Percentiles rank a stretch among this genome's conserved stretches.
phyloP scores from a whole-genome alignment of 2,329 filamentous ascomycete species.

The Claviceps sp. region DNA sequence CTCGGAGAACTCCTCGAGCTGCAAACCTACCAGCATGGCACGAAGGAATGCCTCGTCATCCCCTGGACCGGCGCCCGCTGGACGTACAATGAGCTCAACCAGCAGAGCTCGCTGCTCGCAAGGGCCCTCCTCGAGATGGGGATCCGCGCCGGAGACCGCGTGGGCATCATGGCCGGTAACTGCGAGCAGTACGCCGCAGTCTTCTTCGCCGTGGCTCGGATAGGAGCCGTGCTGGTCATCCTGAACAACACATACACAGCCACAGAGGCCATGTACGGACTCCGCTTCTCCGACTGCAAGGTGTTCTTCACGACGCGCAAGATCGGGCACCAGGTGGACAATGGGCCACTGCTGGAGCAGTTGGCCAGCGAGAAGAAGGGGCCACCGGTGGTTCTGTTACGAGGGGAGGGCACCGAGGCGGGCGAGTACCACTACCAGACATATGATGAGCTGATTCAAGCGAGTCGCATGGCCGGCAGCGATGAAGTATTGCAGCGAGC shows the following conservation, averaged over 20 bases:
- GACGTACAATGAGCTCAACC: constrained; percentile 53
- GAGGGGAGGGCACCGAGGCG: constrained; percentile 27
- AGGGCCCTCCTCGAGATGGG: constrained; percentile 54
- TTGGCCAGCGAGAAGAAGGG: constrained; percentile 31
- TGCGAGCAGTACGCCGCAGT: constrained; percentile 68
- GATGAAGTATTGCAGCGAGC: constrained; percentile 37
- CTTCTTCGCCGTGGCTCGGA: constrained; percentile 57
- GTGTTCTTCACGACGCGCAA: constrained; percentile 58
- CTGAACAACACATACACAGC: constrained; percentile 74
- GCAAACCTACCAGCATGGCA: constrained; percentile 52
- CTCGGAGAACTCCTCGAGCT: constrained; percentile 60
- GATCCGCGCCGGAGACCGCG: constrained; percentile 52
- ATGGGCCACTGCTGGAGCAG: constrained; percentile 42
- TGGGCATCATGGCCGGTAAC: constrained; percentile 68
- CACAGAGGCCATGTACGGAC: constrained; percentile 55
- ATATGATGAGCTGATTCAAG: constrained; percentile 43
- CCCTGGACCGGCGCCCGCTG: constrained; percentile 65
- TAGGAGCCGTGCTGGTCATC: constrained; percentile 59
- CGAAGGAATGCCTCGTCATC: constrained; percentile 56
- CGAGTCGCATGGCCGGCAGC: constrained; percentile 33
- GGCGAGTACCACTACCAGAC: constrained; percentile 43
- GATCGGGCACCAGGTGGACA: constrained; percentile 50
- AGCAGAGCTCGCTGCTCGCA: constrained; percentile 47
- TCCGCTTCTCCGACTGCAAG: constrained; percentile 59
- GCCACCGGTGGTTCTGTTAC: constrained; percentile 46